These are phyloP conservation scores for Acer yangbiense DNA, from an alignment of 345 rosid genomes.

Conservation along the genomic window DNA sequence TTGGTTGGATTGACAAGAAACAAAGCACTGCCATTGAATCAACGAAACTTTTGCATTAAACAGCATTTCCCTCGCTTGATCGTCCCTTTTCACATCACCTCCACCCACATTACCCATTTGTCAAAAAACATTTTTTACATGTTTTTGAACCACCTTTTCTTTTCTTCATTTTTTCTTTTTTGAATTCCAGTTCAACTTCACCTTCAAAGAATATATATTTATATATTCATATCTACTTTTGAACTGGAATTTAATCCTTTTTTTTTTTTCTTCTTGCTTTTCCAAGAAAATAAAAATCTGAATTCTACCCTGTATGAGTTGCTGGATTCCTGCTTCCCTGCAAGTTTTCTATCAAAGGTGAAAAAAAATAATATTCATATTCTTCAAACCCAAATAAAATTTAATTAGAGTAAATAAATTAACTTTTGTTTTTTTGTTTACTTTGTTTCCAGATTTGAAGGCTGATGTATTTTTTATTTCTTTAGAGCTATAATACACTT, in stretches of 20 bases:
- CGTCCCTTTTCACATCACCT: constrained; percentile 30
- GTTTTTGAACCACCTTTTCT: constrained; percentile 31
- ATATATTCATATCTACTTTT: neutral
- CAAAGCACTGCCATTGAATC: constrained; percentile 37
- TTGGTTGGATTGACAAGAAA: constrained; percentile 25
- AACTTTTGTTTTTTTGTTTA: too few relatives aligned
- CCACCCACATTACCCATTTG: constrained; percentile 28
- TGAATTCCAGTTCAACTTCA: constrained; percentile 14
- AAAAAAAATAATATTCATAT: neutral
- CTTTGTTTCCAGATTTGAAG: constrained; percentile 7
- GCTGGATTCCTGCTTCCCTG: constrained; percentile 7
- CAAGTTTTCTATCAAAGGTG: constrained; percentile 4
- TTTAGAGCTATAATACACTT: neutral
- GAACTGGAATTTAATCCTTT: constrained; percentile 19
- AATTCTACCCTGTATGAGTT: neutral
- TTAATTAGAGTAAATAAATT: neutral
- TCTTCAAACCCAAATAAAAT: neutral
- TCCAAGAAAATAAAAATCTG: neutral
- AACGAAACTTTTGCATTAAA: constrained; percentile 39
- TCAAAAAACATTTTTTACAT: constrained; percentile 31
- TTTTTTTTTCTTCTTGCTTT: neutral
- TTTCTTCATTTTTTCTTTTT: constrained; percentile 6
- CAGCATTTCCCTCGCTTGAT: constrained; percentile 19
- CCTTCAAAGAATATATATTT: neutral
- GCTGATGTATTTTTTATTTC: neutral